phyloP scores from a whole-genome alignment of 169 alveolate species.

The Cryptosporidium andersoni region DNA sequence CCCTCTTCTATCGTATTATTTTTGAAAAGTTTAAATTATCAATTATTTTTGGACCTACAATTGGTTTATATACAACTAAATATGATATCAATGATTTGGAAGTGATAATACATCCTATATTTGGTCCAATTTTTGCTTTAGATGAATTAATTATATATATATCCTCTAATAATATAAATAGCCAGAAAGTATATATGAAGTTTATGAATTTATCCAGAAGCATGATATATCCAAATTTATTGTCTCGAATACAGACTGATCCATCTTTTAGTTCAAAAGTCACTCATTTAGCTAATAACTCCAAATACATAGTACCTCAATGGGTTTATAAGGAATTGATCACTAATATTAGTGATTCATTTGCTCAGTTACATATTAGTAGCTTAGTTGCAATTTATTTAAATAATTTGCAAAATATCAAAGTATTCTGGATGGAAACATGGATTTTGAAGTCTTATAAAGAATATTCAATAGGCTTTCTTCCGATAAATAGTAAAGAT shows the following conservation, averaged over 20 bases:
- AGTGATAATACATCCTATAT: neutral
- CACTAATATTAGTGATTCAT: too few species aligned
- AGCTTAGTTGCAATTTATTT: neutral
- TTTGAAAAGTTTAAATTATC: constrained; percentile 11
- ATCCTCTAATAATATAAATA: neutral
- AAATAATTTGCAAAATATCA: neutral
- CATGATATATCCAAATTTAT: neutral
- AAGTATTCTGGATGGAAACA: constrained; percentile 9
- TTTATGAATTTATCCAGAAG: neutral
- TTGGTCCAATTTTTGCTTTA: constrained; percentile 10
- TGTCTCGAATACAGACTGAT: neutral
- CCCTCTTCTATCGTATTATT: neutral
- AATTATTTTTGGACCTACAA: constrained; percentile 14
- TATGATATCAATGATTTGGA: neutral
- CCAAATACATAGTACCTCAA: neutral
- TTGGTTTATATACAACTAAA: neutral
- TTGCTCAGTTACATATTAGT: constrained; percentile 1
- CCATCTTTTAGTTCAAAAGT: too few species aligned
- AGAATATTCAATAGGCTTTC: constrained; percentile 37
- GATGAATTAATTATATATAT: neutral
- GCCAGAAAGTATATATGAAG: neutral
- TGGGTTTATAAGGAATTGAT: neutral
- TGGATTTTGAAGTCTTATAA: constrained; percentile 14
- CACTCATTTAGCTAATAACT: too few species aligned
- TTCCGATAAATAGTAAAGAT: constrained; percentile 4